Evolutionary conservation across 805 yeast species (phyloP).

Genomic region (Cyberlindnera misumaiensis): DNA sequence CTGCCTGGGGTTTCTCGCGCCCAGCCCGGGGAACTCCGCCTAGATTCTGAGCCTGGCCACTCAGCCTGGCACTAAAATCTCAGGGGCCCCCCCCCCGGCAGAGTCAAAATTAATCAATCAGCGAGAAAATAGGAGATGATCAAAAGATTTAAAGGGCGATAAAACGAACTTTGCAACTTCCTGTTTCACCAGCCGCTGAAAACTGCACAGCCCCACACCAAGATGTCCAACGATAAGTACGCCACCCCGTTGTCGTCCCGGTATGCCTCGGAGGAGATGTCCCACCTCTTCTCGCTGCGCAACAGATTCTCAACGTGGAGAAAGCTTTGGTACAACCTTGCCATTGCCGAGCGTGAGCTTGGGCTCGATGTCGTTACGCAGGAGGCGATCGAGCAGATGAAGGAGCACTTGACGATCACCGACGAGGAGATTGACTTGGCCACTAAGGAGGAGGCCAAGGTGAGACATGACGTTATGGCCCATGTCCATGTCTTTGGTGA

Average conservation of each 20-base stretch:
- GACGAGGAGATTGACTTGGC: slow-evolving; percentile 92
- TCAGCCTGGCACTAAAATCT: too few relatives aligned
- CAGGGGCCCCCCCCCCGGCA: too few relatives aligned
- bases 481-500: slow-evolving; percentile 95
- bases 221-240: slow-evolving; percentile 56
- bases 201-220: too few relatives aligned
- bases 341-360: slow-evolving; percentile 89
- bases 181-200: too few relatives aligned
- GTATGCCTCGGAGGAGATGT: slow-evolving; percentile 98
- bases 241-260: slow-evolving; percentile 92
- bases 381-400: slow-evolving; percentile 87
- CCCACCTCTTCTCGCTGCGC: slow-evolving; percentile 82
- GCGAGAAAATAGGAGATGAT: neutral
- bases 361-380: slow-evolving; percentile 83
- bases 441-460: slow-evolving; percentile 90
- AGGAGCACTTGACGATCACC: slow-evolving; percentile 68
- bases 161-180: too few relatives aligned
- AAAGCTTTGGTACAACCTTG: slow-evolving; percentile 91
- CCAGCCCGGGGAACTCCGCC: too few relatives aligned
- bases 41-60: too few relatives aligned
- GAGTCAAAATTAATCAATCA: too few relatives aligned
- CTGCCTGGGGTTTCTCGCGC: too few relatives aligned
- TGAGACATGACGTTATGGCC: slow-evolving; percentile 99
- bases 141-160: too few relatives aligned
- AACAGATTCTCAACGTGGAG: slow-evolving; percentile 98